phyloP scores from a whole-genome alignment of 768 basidiomycete genomes.

The Dendrothele bispora region DNA sequence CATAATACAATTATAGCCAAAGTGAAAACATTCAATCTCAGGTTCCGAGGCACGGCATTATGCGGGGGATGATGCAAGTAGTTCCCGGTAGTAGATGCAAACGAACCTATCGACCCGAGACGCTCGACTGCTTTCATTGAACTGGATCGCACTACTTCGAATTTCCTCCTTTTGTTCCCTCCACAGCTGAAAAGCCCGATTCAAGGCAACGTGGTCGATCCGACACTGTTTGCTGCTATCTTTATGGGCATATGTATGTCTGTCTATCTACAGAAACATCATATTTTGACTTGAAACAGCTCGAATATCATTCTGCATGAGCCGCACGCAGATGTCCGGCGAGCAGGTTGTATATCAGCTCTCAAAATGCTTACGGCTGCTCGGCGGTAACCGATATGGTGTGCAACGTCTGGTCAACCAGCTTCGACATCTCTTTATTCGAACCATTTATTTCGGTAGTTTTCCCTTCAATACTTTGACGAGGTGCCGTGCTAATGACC shows the following conservation, averaged over 20 bases:
- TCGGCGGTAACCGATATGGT: constrained; percentile 65
- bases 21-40: constrained; percentile 55
- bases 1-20: constrained; percentile 23
- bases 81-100: constrained; percentile 32
- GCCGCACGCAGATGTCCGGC: constrained; percentile 64
- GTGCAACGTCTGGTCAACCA: constrained; percentile 66
- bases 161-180: constrained; percentile 62
- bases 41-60: constrained; percentile 63
- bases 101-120: constrained; percentile 53
- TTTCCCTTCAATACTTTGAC: constrained; percentile 2
- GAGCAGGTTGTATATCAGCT: constrained; percentile 64
- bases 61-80: constrained; percentile 48
- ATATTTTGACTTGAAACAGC: constrained; percentile 50
- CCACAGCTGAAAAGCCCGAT: constrained; percentile 56
- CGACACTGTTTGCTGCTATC: constrained; percentile 48
- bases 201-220: constrained; percentile 54
- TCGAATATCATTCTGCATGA: constrained; percentile 74
- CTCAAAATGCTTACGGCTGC: constrained; percentile 68
- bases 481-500: constrained; percentile 1
- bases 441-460: constrained; percentile 71
- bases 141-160: constrained; percentile 55
- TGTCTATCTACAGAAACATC: constrained; percentile 8
- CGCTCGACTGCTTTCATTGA: constrained; percentile 63
- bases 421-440: constrained; percentile 67
- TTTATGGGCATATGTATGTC: constrained; percentile 31